Evolutionary conservation across 441 rosid genomes (phyloP), one percentile per base, ranked within the genome.

Genomic region (Populus hybrid): DNA sequence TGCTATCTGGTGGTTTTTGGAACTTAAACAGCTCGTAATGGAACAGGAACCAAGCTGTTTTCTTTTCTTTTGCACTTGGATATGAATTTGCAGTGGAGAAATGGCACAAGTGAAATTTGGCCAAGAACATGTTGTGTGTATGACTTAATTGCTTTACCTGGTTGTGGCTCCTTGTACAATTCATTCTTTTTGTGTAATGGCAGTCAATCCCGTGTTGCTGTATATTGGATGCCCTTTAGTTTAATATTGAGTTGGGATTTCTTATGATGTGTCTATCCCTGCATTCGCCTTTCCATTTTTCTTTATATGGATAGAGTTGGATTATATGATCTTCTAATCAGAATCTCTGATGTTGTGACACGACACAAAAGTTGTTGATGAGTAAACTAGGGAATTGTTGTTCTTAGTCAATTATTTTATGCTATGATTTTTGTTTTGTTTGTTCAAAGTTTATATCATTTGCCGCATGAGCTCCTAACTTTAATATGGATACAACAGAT

Each of bases 401-500:
- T 66, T 24, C 69, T 6, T 18, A 54, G n/a, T 54, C n/a, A 54
- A 18, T 54, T 54, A 5, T 16, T 28, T n/a, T 20, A 14, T 26
- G n/a, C 23, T 28, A 23, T 59, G 8, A 23, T 26, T 69, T 68
- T 35, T 20, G 28, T 46, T 30, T 30, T 30, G 32, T 30, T 30
- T 30, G 32, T 30, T 67, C 35, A 10, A 10, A 73, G 6, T 75
- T 46, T 36, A 63, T 26, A 54, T 20, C 24, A 10, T 18, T n/a
- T 36, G 2, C 67, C 2, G 30, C 30, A 10, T 38, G 24, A 18
- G 50, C 18, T 59, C n/a, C 73, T 80, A 57, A 69, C 66, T 74
- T 40, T 26, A 30, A 68, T 77, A 54, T 82, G 63, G 77, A 66
- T 63, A 50, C 76, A 71, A 77, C 90, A 94, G 98, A 89, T 77